Evolutionary conservation across 169 alveolate genomes (phyloP), one percentile per base, ranked within the genome.

Genomic region (Plasmodium sp.): DNA sequence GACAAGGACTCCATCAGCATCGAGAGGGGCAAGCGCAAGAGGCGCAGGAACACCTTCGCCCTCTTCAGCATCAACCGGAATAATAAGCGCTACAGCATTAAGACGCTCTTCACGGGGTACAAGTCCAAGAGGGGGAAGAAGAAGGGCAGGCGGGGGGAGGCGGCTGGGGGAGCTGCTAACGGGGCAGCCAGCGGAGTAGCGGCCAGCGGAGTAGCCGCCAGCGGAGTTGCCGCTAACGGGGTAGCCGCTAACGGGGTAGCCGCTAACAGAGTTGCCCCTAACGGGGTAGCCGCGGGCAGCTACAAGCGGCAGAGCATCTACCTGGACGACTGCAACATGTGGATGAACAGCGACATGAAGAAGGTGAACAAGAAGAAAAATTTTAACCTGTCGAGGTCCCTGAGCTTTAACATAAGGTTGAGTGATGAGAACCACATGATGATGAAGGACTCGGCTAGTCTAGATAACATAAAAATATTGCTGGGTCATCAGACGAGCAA

Each of bases 241-340:
- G 84, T 51, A 51, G 2, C 18, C 0, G 22, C 62, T 3, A 14
- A 7, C 22, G 22, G 2, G 14, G 84, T 51, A 51, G 2, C 18
- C 0, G 22, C 62, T 3, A 14, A 7, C 22, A 7, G 2, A 51
- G 84, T 51, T 14, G 2, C 18, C 1, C 62, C 62, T 3, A 14
- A 14, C 18, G 62, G 22, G 12, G 2, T 22, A 12, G 7, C 62
- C 12, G 7, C 18, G 34, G 31, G 6, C 34, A 54, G 22, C 71
- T 16, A 33, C 43, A 85, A 85, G 12, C 75, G 93, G 36, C 58
- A 85, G 34, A 85, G 85, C 67, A 85, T 85, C 16, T 85, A 85
- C 81, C 39, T 85, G 31, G 93, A 85, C 56, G 93, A 85, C 27
- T 85, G 93, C 34, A 85, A 85, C 71, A 77, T 85, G 81, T 85